Evolutionary conservation across 2,329 filamentous ascomycete genomes (phyloP).

Genomic region (Paecilomyces sp.): DNA sequence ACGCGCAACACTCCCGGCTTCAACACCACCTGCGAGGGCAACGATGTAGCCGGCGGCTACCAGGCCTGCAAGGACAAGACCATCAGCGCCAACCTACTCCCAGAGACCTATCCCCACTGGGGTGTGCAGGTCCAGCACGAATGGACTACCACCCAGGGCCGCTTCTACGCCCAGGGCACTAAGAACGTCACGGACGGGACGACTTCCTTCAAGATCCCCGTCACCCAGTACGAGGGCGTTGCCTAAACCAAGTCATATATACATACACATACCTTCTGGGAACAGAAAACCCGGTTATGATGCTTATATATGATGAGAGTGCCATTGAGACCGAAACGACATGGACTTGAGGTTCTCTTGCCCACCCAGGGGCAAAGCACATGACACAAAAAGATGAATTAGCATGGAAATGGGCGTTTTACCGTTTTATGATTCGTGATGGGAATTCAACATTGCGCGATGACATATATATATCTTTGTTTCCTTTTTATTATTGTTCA

Average conservation of each 20-base stretch:
- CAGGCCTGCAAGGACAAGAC: constrained; percentile 16
- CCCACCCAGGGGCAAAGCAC: background rate
- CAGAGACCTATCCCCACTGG: constrained; percentile 3
- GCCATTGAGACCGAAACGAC: background rate
- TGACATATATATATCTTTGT: background rate
- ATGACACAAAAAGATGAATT: background rate
- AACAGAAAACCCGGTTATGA: background rate
- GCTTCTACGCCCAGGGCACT: constrained; percentile 3
- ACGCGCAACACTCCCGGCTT: constrained; percentile 25
- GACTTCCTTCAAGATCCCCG: constrained; percentile 4
- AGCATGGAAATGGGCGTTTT: background rate
- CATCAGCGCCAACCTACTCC: constrained; percentile 5
- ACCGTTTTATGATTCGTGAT: background rate
- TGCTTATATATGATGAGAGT: background rate
- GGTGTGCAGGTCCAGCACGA: constrained; percentile 7
- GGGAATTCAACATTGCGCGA: background rate
- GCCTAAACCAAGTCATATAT: background rate
- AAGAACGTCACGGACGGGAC: constrained; percentile 1
- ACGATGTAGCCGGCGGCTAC: constrained; percentile 12
- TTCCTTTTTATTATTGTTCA: background rate
- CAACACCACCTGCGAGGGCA: constrained; percentile 25
- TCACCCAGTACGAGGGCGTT: background rate
- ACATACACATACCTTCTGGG: background rate
- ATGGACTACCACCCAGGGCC: background rate
- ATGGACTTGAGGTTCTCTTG: background rate